Base-by-base conservation (phyloP, 1,139 yeast species). In the Pichia sp. region DNA sequence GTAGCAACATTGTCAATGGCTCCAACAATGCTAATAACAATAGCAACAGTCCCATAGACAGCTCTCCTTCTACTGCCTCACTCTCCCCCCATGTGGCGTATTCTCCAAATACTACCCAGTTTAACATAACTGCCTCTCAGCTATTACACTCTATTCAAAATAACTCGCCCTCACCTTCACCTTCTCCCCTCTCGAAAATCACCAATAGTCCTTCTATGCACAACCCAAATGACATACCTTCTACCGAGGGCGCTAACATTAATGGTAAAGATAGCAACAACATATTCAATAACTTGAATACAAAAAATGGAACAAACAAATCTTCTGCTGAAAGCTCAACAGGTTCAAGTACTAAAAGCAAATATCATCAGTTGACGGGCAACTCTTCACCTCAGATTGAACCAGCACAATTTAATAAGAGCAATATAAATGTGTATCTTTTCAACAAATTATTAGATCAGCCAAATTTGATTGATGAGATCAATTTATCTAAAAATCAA, bases 391-490 rank as follows among this genome's bases (percentile, higher is more conserved):
- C 41, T 16, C 34, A 34, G 4, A n/a, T 34, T 17, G 29, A 47
- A 10, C 10, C 34, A n/a, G 29, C 52, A 12, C 46, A 30, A 7
- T 52, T 50, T 16, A 27, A 58, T 6, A 51, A 46, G 17, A 57
- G 50, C 43, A 50, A 46, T 38, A 58, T 68, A 45, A 69, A 67
- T 49, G 56, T 66, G 4, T 47, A 57, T 6, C 51, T 87, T 4
- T 75, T 92, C 58, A 75, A 81, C 58, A 87, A 86, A 63, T 73
- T 92, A 48, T 73, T 92, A 59, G 96, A 90, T 66, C 97, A 92
- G 66, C 90, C 84, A 57, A 96, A 91, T 64, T 73, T 92, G 58
- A 74, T 90, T 36, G 96, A 91, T 63, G 97, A 92, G 68, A 76
- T 92, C 46, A 68, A 64, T 46, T 76, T 86, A 65, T 81, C 91